Percentiles rank a stretch among this genome's conserved stretches.
Evolutionary conservation across 768 basidiomycete species (phyloP).

Genomic region (Trametes cingulata): DNA sequence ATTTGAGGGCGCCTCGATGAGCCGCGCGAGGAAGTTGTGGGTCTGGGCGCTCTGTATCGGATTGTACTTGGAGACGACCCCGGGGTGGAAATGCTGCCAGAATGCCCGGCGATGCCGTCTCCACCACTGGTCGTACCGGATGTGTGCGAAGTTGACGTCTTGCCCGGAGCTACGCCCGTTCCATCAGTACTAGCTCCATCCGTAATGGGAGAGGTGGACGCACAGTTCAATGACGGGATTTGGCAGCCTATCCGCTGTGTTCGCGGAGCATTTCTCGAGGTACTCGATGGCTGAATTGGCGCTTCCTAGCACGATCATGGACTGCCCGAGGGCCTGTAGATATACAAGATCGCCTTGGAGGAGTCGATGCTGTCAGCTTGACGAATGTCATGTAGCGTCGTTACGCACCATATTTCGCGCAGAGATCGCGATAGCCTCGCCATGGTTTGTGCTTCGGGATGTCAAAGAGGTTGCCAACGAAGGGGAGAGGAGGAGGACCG

Average conservation of each 20-base stretch:
- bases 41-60: background rate
- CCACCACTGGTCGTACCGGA: conserved; percentile 9
- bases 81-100: conserved; percentile 9
- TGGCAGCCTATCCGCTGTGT: conserved; percentile 18
- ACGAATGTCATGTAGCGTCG: background rate
- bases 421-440: background rate
- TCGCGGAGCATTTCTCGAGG: conserved; percentile 22
- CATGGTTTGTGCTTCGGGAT: conserved; percentile 13
- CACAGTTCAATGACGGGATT: conserved; percentile 18
- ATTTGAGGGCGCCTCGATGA: background rate
- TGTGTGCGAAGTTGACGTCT: background rate
- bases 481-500: background rate
- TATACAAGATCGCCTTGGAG: background rate
- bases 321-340: background rate
- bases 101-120: conserved; percentile 1
- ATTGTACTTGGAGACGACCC: background rate
- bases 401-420: background rate
- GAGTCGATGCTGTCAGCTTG: too few relatives aligned
- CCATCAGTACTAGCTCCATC: background rate
- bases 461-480: conserved; percentile 21
- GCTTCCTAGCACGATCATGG: conserved; percentile 8
- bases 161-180: background rate
- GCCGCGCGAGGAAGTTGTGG: background rate
- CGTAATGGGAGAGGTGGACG: background rate
- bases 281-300: background rate